These are phyloP conservation scores for Chrysoporthe cubensis DNA, from an alignment of 2,329 filamentous ascomycete genomes.

Conservation along the genomic window DNA sequence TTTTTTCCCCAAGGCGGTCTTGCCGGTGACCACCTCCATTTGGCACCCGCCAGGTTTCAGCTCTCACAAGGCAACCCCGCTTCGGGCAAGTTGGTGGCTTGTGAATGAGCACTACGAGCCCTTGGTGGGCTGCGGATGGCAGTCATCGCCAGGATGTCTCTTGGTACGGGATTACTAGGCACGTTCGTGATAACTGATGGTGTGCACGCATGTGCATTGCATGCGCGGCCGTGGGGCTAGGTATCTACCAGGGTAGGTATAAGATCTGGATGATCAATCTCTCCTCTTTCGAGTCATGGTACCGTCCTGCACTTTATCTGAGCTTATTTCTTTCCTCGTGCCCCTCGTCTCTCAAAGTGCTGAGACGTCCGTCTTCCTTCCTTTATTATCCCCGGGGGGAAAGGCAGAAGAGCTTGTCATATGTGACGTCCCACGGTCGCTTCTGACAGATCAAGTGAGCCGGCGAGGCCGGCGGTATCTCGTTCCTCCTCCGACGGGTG, in stretches of 20 bases:
- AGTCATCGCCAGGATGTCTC: conserved; percentile 10
- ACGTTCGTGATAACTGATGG: conserved; percentile 24
- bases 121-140: conserved; percentile 17
- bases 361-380: background rate
- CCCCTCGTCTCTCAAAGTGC: background rate
- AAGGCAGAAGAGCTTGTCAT: conserved; percentile 24
- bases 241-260: conserved; percentile 18
- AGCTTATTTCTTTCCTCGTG: conserved; percentile 12
- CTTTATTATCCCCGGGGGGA: conserved; percentile 15
- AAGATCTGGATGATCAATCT: conserved; percentile 14
- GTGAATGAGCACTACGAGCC: conserved; percentile 25
- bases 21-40: conserved; percentile 27
- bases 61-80: conserved; percentile 22
- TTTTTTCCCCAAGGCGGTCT: conserved; percentile 13
- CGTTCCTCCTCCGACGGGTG: conserved; percentile 25
- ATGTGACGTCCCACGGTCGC: conserved; percentile 26
- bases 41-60: conserved; percentile 14
- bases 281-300: conserved; percentile 15
- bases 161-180: background rate
- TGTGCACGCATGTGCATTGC: conserved; percentile 21
- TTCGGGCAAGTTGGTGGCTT: conserved; percentile 26
- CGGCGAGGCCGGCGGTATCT: conserved; percentile 37
- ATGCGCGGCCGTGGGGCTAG: conserved; percentile 26
- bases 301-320: background rate
- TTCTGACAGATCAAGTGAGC: conserved; percentile 34